Evolutionary conservation across 1,139 yeast genomes (phyloP).

Genomic region (Trichomonascaceae sp.): DNA sequence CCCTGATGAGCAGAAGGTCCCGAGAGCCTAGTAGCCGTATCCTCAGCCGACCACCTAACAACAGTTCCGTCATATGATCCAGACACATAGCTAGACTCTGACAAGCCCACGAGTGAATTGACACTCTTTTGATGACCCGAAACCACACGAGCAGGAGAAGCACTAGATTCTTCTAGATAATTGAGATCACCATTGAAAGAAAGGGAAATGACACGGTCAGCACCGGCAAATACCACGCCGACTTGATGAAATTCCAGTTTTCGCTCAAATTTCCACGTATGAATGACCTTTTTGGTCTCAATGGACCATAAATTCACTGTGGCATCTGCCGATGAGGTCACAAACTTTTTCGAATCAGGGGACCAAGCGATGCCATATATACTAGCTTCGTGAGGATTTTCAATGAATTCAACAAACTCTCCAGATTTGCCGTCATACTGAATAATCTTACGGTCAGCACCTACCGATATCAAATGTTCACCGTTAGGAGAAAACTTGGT

Average conservation of each 20-base stretch:
- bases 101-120: constrained; percentile 46
- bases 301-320: constrained; percentile 61
- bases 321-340: constrained; percentile 82
- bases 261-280: constrained; percentile 27
- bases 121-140: constrained; percentile 80
- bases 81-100: constrained; percentile 36
- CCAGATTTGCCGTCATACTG: constrained; percentile 88
- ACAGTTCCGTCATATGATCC: constrained; percentile 85
- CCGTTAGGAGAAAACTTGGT: constrained; percentile 75
- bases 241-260: constrained; percentile 63
- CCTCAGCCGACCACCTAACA: constrained; percentile 47
- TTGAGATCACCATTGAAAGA: constrained; percentile 69
- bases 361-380: constrained; percentile 74
- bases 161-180: constrained; percentile 40
- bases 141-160: constrained; percentile 41
- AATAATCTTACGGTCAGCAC: constrained; percentile 73
- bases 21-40: constrained; percentile 21
- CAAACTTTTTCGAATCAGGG: constrained; percentile 47
- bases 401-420: constrained; percentile 48
- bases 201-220: constrained; percentile 54
- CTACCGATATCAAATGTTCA: constrained; percentile 67
- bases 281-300: constrained; percentile 23
- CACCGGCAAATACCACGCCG: constrained; percentile 65
- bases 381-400: constrained; percentile 62
- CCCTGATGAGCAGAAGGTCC: constrained; percentile 21